Evolutionary conservation across 306 rosid species (phyloP), one percentile per base, ranked within the genome.

Genomic region (Rosa lucieae): DNA sequence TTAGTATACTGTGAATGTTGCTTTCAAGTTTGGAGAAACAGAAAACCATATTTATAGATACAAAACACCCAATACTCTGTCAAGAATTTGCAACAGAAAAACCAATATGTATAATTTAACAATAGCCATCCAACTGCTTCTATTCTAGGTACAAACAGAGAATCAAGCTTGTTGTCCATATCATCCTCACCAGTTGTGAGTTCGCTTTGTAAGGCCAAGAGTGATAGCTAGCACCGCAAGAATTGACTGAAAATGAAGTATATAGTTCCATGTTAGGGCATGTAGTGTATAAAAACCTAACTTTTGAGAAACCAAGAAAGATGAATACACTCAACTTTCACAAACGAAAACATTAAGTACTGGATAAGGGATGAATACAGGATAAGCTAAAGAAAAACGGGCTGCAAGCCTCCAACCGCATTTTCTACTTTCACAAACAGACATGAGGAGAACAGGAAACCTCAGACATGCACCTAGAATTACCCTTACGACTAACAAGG

Each of bases 191-290:
- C 96, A 83, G 39, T 26, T 58, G 42, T 74, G 75, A 79, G 68
- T 48, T 73, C 85, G 78, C 17, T 81, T 84, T 2, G 92, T 73
- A 51, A 82, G 35, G 21, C 93, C 92, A 78, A 89, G 69, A 39
- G 86, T 80, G 76, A 93, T 3, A 56, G 89, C 92, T 7, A 93
- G 26, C 72, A 75, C 3, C 26, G 81, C 87, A n/a, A 93, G 74
- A 39, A 86, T 40, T n/a, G 98, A 55, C 97, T 93, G 95, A 61
- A 82, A 55, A 42, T 6, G 12, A 18, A 4, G 74, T 29, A 80
- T 6, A 52, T 42, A 17, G 56, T 43, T 70, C 10, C 14, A 81
- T 75, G 61, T 77, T 62, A 82, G 71, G 46, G 83, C 3, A 80
- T 5, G 46, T 32, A 78, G 26, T 29, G 44, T 1, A 53, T 2